Conservation (phyloP, 2,329 filamentous ascomycete genomes). For the Phyllosticta paracitricarpa region DNA sequence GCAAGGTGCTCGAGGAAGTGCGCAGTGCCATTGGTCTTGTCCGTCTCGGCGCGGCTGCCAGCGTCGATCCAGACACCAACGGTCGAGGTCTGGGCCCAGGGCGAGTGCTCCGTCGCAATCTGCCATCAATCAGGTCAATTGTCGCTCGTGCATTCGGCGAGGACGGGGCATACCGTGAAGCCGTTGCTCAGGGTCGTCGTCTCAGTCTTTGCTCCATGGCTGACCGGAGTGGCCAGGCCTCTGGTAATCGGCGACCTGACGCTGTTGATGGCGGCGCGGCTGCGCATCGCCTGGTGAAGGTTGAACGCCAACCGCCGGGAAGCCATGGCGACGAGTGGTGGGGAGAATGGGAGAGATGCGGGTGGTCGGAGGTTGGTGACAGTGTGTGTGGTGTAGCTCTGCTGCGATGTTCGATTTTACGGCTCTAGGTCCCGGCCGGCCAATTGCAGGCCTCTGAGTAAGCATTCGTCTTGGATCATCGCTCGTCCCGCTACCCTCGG, state of each 20-base stretch:
- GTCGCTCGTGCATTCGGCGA: slow-evolving; percentile 15
- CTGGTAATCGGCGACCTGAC: slow-evolving; percentile 64
- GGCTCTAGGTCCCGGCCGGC: background rate
- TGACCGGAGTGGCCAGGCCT: slow-evolving; percentile 80
- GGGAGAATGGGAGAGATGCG: slow-evolving; percentile 18
- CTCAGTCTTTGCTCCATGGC: slow-evolving; percentile 70
- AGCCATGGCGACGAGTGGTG: slow-evolving; percentile 56
- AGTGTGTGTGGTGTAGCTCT: slow-evolving; percentile 30
- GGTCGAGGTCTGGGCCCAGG: slow-evolving; percentile 95
- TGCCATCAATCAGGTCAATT: slow-evolving; percentile 35
- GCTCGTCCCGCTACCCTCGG: slow-evolving; percentile 4
- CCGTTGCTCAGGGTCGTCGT: slow-evolving; percentile 95
- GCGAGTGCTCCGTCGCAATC: slow-evolving; percentile 97
- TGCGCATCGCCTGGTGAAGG: slow-evolving; percentile 82
- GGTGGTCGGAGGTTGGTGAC: slow-evolving; percentile 39
- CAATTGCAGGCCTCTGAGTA: background rate
- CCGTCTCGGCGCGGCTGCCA: slow-evolving; percentile 93
- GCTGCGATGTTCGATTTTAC: slow-evolving; percentile 8
- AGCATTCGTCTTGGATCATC: slow-evolving; percentile 2
- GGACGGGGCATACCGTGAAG: slow-evolving; percentile 61
- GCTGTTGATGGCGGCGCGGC: slow-evolving; percentile 71
- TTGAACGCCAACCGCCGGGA: slow-evolving; percentile 95
- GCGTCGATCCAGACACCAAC: slow-evolving; percentile 99
- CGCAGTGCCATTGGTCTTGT: slow-evolving; percentile 97
- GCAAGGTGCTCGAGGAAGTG: slow-evolving; percentile 99